phyloP scores from a whole-genome alignment of 257 asterid genomes.

The Cordia subcordata region DNA sequence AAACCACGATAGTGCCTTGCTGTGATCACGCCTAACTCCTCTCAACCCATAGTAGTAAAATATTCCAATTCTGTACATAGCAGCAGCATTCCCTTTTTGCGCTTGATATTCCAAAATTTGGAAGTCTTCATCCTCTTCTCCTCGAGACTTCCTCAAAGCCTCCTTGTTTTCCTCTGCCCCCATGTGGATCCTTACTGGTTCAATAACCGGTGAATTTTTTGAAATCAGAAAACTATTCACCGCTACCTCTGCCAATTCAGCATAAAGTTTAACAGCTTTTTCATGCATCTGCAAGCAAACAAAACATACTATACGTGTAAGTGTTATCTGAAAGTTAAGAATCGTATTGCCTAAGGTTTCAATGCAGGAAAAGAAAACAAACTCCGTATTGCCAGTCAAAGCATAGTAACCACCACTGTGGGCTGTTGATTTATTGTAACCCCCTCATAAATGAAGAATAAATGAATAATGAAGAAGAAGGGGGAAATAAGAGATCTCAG shows the following conservation, averaged over 20 bases:
- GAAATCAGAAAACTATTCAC: slow-evolving; percentile 88
- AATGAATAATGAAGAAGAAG: no score
- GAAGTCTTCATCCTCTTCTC: slow-evolving; percentile 98
- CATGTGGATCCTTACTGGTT: slow-evolving; percentile 89
- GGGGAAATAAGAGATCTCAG: no score
- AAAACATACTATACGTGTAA: background rate
- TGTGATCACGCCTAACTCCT: slow-evolving; percentile 91
- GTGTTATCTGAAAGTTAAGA: background rate
- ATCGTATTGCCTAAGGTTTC: no score
- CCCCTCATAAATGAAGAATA: no score
- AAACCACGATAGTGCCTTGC: slow-evolving; percentile 87
- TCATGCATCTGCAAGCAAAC: slow-evolving; percentile 79
- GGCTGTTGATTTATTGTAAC: no score
- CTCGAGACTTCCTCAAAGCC: slow-evolving; percentile 89
- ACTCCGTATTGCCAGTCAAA: no score
- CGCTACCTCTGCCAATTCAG: slow-evolving; percentile 96
- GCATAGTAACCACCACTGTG: no score
- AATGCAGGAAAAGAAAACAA: no score
- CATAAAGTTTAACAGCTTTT: slow-evolving; percentile 77
- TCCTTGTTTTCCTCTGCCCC: slow-evolving; percentile 99
- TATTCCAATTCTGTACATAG: slow-evolving; percentile 89
- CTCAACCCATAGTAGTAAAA: slow-evolving; percentile 94
- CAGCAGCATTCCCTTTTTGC: slow-evolving; percentile 91
- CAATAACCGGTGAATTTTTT: slow-evolving; percentile 90
- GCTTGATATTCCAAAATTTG: slow-evolving; percentile 97